phyloP scores from a whole-genome alignment of 352 stramenopile genomes.

The Globisporangium yorkense region DNA sequence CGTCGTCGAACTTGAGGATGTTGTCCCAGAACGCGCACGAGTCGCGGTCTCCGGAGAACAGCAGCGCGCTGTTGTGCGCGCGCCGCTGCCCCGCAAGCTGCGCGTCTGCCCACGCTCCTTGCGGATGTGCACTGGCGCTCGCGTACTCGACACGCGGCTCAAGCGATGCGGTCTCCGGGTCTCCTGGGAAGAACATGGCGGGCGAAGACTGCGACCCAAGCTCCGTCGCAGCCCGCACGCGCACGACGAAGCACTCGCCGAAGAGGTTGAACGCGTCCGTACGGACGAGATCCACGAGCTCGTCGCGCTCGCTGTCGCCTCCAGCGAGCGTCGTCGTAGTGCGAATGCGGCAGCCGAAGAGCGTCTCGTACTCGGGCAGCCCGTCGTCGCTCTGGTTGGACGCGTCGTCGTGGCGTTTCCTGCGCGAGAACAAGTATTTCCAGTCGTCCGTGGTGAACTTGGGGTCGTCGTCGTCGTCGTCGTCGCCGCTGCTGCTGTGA shows the following conservation, averaged over 20 bases:
- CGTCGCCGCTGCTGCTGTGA: not conserved
- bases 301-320: not conserved
- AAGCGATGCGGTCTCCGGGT: not conserved
- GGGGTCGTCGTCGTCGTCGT: not conserved
- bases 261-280: conserved; percentile 16
- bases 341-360: conserved; percentile 12
- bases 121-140: not conserved
- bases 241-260: conserved; percentile 16
- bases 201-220: not conserved
- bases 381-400: not conserved
- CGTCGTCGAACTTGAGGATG: conserved; percentile 7
- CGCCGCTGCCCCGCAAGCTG: not conserved
- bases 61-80: not conserved
- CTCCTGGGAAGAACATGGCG: not conserved
- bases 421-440: conserved; percentile 5
- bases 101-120: not conserved
- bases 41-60: conserved; percentile 7
- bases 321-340: not conserved
- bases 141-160: not conserved
- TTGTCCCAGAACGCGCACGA: conserved; percentile 15
- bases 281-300: conserved; percentile 9
- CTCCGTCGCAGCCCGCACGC: not conserved
- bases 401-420: not conserved
- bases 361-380: conserved; percentile 2
- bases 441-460: conserved; percentile 5